These are phyloP conservation scores for Colletotrichum gloeosporioides DNA, from an alignment of 2,329 filamentous ascomycete genomes.

Conservation along the genomic window DNA sequence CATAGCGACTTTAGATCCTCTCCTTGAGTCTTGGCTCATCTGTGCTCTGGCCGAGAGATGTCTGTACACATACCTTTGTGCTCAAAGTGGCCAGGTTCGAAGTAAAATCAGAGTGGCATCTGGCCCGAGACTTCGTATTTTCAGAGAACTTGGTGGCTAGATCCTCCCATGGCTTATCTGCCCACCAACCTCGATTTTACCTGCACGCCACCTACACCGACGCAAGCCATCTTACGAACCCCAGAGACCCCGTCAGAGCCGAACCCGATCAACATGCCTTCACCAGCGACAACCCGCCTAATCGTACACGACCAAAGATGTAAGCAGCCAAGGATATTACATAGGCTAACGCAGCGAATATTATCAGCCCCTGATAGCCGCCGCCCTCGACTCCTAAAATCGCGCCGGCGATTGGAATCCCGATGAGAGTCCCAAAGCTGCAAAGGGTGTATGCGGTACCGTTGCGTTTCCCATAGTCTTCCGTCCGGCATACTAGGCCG, in stretches of 20 bases:
- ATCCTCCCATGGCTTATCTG: background rate
- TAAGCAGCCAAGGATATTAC: background rate
- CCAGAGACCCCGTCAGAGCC: background rate
- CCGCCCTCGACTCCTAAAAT: background rate
- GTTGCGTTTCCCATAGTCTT: background rate
- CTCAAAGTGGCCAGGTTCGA: background rate
- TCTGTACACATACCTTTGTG: background rate
- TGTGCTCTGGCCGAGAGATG: background rate
- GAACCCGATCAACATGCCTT: background rate
- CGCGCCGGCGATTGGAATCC: background rate
- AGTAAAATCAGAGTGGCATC: background rate
- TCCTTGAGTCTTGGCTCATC: background rate
- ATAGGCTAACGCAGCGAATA: background rate
- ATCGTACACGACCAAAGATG: background rate
- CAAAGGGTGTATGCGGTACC: background rate
- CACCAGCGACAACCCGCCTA: background rate
- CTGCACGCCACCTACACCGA: background rate
- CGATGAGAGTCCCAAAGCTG: background rate
- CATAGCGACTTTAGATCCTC: background rate
- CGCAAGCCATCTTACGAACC: background rate
- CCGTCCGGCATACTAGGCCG: conserved; percentile 62
- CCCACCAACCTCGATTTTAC: background rate
- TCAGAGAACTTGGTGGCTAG: background rate
- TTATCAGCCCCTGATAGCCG: background rate
- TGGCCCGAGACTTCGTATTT: background rate